A percentile compares a stretch with the other conserved stretches of the same genome.
Conservation (phyloP, 2,329 filamentous ascomycete species). For the Waltergamsia citrina region DNA sequence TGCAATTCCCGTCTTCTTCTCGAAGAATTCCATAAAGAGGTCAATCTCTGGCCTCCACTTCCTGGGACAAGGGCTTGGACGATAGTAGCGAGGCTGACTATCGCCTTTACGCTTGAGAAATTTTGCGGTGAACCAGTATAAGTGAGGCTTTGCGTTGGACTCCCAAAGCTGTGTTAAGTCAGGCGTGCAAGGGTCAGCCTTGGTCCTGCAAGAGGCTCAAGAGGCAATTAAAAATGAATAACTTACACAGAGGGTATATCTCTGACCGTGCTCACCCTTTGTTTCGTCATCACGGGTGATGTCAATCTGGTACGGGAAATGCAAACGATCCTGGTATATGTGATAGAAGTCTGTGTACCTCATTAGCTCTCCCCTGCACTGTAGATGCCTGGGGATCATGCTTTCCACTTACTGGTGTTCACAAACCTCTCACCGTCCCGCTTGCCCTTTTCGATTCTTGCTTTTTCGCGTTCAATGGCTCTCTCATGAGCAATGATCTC, state of each 20-base stretch:
- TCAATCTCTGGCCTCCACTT: conserved; percentile 32
- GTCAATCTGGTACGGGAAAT: conserved; percentile 54
- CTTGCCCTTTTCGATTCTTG: conserved; percentile 25
- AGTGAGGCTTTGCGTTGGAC: conserved; percentile 45
- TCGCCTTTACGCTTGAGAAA: conserved; percentile 31
- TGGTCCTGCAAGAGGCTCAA: not conserved
- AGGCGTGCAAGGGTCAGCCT: not conserved
- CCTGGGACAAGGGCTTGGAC: conserved; percentile 26
- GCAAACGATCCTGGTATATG: conserved; percentile 51
- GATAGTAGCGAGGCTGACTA: conserved; percentile 22
- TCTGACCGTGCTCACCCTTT: conserved; percentile 41
- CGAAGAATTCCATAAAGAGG: conserved; percentile 49
- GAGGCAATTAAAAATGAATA: not conserved
- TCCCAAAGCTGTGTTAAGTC: conserved; percentile 50
- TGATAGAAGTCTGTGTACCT: conserved; percentile 45
- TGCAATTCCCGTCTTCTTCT: conserved; percentile 41
- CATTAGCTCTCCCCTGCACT: not conserved
- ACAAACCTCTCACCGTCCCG: conserved; percentile 31
- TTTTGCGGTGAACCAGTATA: conserved; percentile 52
- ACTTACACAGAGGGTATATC: conserved; percentile 50
- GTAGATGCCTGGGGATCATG: not conserved
- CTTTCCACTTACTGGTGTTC: conserved; percentile 41
- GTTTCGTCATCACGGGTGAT: conserved; percentile 43
- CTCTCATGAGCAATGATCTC: conserved; percentile 17
- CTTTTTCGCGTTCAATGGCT: conserved; percentile 19